Evolutionary conservation across 2,329 filamentous ascomycete species (phyloP).

Genomic region (Emericellopsis cladophorae): DNA sequence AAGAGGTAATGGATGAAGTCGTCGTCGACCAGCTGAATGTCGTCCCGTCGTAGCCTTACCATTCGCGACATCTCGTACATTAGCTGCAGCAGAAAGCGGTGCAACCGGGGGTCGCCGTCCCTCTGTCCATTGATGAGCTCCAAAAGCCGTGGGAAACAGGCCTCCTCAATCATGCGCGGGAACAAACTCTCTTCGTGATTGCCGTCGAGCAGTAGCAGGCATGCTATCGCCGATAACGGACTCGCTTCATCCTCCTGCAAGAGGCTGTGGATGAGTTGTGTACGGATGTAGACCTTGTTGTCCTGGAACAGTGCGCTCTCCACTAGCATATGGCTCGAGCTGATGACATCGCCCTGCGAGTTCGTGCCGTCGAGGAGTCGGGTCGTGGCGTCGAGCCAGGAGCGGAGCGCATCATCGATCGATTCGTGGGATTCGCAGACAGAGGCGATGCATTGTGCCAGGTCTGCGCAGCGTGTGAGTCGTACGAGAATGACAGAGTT

Average conservation of each 20-base stretch:
- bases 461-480: constrained; percentile 20
- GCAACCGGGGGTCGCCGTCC: constrained; percentile 56
- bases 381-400: constrained; percentile 70
- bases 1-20: constrained; percentile 76
- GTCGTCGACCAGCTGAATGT: constrained; percentile 67
- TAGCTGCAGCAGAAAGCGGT: constrained; percentile 73
- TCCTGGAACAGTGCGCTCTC: constrained; percentile 60
- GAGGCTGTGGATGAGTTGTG: constrained; percentile 84
- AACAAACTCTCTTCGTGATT: constrained; percentile 66
- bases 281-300: constrained; percentile 78
- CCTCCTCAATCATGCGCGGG: constrained; percentile 75
- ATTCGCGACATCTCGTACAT: constrained; percentile 96
- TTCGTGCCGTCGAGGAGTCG: constrained; percentile 63
- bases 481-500: neutral
- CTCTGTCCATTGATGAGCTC: constrained; percentile 62
- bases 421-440: constrained; percentile 38
- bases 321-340: constrained; percentile 69
- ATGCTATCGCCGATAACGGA: constrained; percentile 70
- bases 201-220: constrained; percentile 79
- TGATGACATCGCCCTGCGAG: constrained; percentile 67
- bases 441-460: constrained; percentile 30
- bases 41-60: constrained; percentile 64
- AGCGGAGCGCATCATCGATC: constrained; percentile 76
- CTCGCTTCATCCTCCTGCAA: constrained; percentile 77
- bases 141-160: constrained; percentile 70